Conservation (phyloP, 805 yeast species). For the Myxozyma geophila region DNA sequence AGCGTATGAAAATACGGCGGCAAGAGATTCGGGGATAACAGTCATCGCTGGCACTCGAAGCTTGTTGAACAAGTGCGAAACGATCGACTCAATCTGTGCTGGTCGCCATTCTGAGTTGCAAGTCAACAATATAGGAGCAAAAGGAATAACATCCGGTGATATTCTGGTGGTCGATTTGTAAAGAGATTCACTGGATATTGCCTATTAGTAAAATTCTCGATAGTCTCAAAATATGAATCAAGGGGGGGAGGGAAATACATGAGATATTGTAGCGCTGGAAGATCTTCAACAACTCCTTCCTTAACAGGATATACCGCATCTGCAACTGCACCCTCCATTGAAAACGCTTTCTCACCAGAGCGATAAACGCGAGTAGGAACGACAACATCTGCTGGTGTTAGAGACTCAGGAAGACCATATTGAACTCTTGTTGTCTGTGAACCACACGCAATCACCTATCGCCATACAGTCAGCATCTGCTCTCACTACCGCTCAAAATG, state of each 20-base stretch:
- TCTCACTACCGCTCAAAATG: neutral
- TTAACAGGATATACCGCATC: conserved; percentile 65
- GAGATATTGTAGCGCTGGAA: conserved; percentile 71
- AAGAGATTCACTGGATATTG: conserved; percentile 48
- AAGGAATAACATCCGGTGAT: conserved; percentile 33
- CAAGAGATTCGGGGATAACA: conserved; percentile 67
- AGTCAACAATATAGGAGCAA: conserved; percentile 72
- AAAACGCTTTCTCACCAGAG: conserved; percentile 48
- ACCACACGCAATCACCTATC: conserved; percentile 73
- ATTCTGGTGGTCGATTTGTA: conserved; percentile 52
- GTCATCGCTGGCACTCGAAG: conserved; percentile 75
- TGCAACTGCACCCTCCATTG: conserved; percentile 49
- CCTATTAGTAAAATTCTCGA: neutral
- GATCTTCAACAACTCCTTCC: conserved; percentile 65
- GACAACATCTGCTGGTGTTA: conserved; percentile 73
- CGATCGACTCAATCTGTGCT: conserved; percentile 65
- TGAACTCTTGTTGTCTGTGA: conserved; percentile 73
- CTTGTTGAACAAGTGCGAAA: conserved; percentile 75
- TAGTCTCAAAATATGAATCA: neutral
- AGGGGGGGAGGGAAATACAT: conserved; percentile 48
- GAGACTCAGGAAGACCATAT: conserved; percentile 74
- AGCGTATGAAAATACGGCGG: conserved; percentile 70
- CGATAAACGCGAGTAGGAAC: conserved; percentile 78
- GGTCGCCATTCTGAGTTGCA: conserved; percentile 74
- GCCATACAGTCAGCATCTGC: neutral